Conservation (phyloP, 306 rosid genomes). For the Cicer judaicum region DNA sequence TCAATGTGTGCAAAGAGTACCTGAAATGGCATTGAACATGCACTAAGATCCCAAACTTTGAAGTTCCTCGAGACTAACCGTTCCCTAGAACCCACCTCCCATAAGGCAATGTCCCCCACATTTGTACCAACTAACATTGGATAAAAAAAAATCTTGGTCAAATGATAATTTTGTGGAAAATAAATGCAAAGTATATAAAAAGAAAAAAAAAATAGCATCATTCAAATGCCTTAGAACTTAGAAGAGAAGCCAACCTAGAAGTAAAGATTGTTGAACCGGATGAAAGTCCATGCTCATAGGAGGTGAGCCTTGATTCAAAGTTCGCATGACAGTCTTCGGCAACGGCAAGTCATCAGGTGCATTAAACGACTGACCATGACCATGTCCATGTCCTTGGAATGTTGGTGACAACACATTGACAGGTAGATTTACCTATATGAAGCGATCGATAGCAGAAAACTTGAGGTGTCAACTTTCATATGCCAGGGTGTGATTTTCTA, state of each 20-base stretch:
- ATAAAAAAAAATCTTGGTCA: slow-evolving; percentile 38
- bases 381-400: slow-evolving; percentile 71
- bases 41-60: slow-evolving; percentile 96
- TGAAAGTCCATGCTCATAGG: slow-evolving; percentile 99
- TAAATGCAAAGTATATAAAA: not conserved
- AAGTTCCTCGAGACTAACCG: slow-evolving; percentile 76
- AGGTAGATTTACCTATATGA: slow-evolving; percentile 85
- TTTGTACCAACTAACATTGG: slow-evolving; percentile 81
- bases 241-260: slow-evolving; percentile 72
- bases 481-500: slow-evolving; percentile 11
- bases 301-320: slow-evolving; percentile 88
- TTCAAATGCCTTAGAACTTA: slow-evolving; percentile 23
- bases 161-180: slow-evolving; percentile 20
- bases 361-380: slow-evolving; percentile 76
- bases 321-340: slow-evolving; percentile 76
- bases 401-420: slow-evolving; percentile 84
- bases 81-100: slow-evolving; percentile 97
- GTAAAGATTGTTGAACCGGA: slow-evolving; percentile 88
- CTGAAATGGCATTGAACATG: slow-evolving; percentile 93
- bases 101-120: slow-evolving; percentile 92
- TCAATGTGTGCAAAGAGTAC: slow-evolving; percentile 47
- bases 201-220: not conserved
- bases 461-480: not conserved
- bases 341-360: slow-evolving; percentile 92
- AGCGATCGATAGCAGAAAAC: slow-evolving; percentile 31